Base-by-base conservation (phyloP, 1,139 yeast genomes). In the Suhomyces coccinellae region DNA sequence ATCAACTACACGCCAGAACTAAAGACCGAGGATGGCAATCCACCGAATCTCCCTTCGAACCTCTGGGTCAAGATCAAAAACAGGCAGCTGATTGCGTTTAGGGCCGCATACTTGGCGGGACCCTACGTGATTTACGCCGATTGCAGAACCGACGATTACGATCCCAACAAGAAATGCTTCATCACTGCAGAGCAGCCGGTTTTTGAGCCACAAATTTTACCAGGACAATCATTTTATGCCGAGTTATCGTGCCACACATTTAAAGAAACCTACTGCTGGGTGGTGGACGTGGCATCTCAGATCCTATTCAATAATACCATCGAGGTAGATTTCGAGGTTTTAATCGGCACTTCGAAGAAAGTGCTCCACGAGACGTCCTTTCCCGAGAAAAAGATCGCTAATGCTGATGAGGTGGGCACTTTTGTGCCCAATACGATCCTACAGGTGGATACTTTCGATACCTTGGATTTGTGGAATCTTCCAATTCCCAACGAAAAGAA, bases 101-200 rank as follows among this genome's bases (percentile, higher is more conserved):
- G 97, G 38, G 97, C 98, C 0, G 96, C 96, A 0, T 88, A 85
- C 59, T 67, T 93, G 22, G 84, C 90, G 35, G 99, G 98, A 0
- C 99, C 99, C 0, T 91, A 82, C 58, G 78, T 87, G n/a, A 62
- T 93, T 2, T 93, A 91, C 57, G 93, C 85, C 17, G 97, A 93
- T 63, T 83, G 95, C 42, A 68, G 83, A 40, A 75, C 87, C 0
- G 78, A 68, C 9, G 86, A 79, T 27, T 93, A 82, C 58, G 75
- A 81, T 44, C 84, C 80, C 49, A 67, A 77, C 22, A 66, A 72
- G 38, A 66, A 68, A 45, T 75, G 80, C 49, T 80, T 78, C 52
- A 74, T 80, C n/a, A 79, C 87, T 0, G 86, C 85, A 0, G 88
- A 86, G 54, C 83, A 84, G 51, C 88, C 74, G 57, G 72, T 67